Evolutionary conservation across 2,329 filamentous ascomycete species (phyloP).

Genomic region (Sporothrix brunneoviolacea): DNA sequence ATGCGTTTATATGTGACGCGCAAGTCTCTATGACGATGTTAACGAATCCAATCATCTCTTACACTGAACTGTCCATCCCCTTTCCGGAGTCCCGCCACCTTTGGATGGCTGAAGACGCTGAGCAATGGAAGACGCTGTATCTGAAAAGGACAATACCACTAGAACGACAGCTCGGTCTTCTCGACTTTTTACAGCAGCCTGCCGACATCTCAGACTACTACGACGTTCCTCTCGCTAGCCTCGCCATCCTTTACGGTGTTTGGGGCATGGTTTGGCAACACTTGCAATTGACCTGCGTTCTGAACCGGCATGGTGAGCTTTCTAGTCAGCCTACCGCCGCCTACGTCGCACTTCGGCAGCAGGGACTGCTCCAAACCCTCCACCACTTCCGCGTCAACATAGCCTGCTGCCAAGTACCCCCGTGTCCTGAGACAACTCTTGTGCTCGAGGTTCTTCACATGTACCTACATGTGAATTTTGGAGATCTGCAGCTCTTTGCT

Average conservation of each 20-base stretch:
- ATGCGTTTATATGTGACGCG: constrained; percentile 58
- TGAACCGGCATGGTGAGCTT: not conserved
- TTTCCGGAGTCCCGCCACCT: constrained; percentile 55
- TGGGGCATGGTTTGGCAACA: constrained; percentile 16
- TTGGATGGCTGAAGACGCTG: constrained; percentile 59
- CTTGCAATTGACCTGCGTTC: constrained; percentile 2
- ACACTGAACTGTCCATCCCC: constrained; percentile 60
- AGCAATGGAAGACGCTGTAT: constrained; percentile 58
- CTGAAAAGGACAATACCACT: constrained; percentile 27
- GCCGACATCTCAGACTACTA: constrained; percentile 8
- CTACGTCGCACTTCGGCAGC: constrained; percentile 35
- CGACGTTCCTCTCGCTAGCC: constrained; percentile 3
- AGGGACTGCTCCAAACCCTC: constrained; percentile 56
- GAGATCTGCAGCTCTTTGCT: constrained; percentile 60
- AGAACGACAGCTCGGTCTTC: not conserved
- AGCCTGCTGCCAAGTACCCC: not conserved
- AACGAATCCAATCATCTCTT: constrained; percentile 59
- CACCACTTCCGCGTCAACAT: constrained; percentile 31
- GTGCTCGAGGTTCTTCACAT: constrained; percentile 52
- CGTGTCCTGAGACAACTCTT: constrained; percentile 28
- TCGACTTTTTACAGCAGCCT: constrained; percentile 10
- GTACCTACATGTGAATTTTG: constrained; percentile 57
- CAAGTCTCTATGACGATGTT: constrained; percentile 62
- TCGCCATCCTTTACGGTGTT: constrained; percentile 5
- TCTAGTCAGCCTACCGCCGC: not conserved